A percentile compares a stretch with the other conserved stretches of the same genome.
Conservation (phyloP, 2,329 filamentous ascomycete species). For the Microascus cirrosus region DNA sequence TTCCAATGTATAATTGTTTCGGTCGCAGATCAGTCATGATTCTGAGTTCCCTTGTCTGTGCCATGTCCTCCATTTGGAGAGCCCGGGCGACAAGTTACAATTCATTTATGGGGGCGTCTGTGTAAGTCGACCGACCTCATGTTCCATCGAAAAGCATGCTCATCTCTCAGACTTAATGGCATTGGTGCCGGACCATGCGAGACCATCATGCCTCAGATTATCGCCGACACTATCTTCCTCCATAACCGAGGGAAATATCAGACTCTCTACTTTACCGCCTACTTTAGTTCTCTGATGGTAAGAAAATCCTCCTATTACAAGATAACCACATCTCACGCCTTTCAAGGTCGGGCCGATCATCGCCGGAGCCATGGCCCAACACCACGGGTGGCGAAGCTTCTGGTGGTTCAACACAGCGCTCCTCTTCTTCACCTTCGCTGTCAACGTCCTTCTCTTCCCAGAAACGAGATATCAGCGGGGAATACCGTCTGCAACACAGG, state of each 20-base stretch:
- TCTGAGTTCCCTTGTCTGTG: neutral
- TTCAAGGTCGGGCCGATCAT: neutral
- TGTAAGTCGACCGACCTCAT: neutral
- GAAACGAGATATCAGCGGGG: neutral
- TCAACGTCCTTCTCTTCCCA: neutral
- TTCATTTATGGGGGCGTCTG: neutral
- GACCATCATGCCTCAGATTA: neutral
- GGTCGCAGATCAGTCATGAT: neutral
- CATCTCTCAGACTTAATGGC: neutral
- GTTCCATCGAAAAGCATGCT: neutral
- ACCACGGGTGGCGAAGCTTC: neutral
- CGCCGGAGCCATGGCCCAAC: neutral
- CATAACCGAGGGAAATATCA: neutral
- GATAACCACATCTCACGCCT: neutral
- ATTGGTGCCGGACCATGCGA: neutral
- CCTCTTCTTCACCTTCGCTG: neutral
- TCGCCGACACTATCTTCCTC: neutral
- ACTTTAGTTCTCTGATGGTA: neutral
- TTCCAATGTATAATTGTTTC: neutral
- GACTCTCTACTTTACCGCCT: neutral
- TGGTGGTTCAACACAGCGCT: neutral
- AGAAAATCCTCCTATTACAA: neutral
- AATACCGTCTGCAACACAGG: no score
- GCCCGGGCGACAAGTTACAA: neutral
- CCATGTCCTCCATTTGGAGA: neutral